Base-by-base conservation (phyloP, 306 rosid species). In the Cicer bijugum region DNA sequence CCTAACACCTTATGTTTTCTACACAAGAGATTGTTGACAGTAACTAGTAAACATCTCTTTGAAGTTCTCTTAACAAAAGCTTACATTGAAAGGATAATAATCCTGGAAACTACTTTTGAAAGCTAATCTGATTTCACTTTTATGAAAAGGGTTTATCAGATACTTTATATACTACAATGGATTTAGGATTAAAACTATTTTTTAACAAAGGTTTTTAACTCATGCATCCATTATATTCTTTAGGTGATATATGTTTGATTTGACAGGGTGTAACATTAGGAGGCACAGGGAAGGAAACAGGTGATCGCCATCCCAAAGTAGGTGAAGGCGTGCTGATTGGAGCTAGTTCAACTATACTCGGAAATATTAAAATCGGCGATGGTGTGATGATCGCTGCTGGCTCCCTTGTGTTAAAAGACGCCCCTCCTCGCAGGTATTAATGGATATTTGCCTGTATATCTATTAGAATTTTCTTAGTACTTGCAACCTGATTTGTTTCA, bases 321-420 rank as follows among this genome's bases (percentile, higher is more conserved):
- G 96, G 97, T 9, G 98, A 91, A 0, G 97, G 97, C 70, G 98
- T 86, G 28, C 88, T 94, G 10, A 91, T 94, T 71, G 94, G 95
- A 77, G 98, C 97, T 44, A 85, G 90, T 77, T 89, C 88, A 63
- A 91, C 87, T 17, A 86, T 94, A 76, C 96, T 94, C 28, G 98
- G 98, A 61, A 94, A 94, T 75, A 91, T 91, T 72, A 84, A 62
- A 71, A 89, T 94, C 23, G 98, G 97, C 67, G 82, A 84, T 48
- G 98, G 95, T 58, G 91, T 93, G 7, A 84, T 94, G 96, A 80
- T 94, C 60, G 97, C 97, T 77, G 89, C 97, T 20, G 90, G 96
- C 57, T 94, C 97, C 69, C 88, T 94, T 16, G 96, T 94, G 83
- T 83, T 94, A 61, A 89, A 91, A 72, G 88, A 88, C 15, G 83